Conservation (phyloP, 2,329 filamentous ascomycete species). For the Penicillium sp. region DNA sequence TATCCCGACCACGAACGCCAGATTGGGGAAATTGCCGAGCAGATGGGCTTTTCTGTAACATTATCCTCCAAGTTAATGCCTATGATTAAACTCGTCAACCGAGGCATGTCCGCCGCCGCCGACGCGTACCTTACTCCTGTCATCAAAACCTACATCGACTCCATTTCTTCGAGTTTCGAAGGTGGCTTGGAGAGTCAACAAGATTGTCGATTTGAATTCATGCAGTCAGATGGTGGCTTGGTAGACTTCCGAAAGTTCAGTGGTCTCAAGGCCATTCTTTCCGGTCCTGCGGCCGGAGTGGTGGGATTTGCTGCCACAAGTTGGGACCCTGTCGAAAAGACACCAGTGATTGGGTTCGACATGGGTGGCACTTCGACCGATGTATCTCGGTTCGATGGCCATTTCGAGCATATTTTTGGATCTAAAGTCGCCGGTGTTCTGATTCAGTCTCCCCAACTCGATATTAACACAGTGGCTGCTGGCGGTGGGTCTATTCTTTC, state of each 20-base stretch:
- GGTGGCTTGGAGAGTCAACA: constrained; percentile 74
- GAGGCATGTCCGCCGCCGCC: constrained; percentile 74
- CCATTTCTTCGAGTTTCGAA: constrained; percentile 65
- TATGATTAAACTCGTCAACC: constrained; percentile 78
- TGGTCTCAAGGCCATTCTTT: constrained; percentile 82
- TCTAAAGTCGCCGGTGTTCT: constrained; percentile 93
- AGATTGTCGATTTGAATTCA: constrained; percentile 83
- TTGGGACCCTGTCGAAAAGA: constrained; percentile 79
- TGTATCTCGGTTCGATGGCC: constrained; percentile 79
- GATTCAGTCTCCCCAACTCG: constrained; percentile 86
- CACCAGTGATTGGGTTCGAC: constrained; percentile 89
- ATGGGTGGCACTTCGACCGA: constrained; percentile 95
- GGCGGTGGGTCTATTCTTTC: constrained; percentile 72
- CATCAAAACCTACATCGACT: constrained; percentile 70
- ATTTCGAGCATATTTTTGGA: constrained; percentile 92
- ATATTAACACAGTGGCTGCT: constrained; percentile 93
- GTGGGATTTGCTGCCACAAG: constrained; percentile 91
- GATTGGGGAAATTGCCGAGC: constrained; percentile 73
- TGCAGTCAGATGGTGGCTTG: constrained; percentile 82
- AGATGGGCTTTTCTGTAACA: constrained; percentile 79
- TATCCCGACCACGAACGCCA: constrained; percentile 81
- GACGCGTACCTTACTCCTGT: constrained; percentile 79
- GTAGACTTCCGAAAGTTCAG: constrained; percentile 67
- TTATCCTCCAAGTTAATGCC: constrained; percentile 78
- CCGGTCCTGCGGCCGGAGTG: constrained; percentile 89